A percentile compares a stretch with the other conserved stretches of the same genome.
These are phyloP conservation scores for Paramyrothecium roridum DNA, from an alignment of 2,329 filamentous ascomycete species.

Conservation along the genomic window DNA sequence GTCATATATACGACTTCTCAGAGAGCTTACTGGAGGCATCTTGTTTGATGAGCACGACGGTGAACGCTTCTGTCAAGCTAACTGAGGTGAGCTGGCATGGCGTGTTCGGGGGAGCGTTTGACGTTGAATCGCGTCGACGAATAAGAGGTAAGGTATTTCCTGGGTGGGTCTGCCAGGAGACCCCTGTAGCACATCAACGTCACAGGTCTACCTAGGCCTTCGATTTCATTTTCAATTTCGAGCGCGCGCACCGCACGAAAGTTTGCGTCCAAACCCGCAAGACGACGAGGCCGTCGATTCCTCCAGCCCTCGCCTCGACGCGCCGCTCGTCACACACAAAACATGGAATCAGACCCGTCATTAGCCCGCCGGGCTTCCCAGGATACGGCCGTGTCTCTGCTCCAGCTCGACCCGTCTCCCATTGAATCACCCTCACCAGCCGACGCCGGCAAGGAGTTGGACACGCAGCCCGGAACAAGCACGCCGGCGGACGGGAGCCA, in stretches of 20 bases:
- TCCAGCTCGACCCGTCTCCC: slow-evolving; percentile 78
- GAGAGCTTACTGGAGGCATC: slow-evolving; percentile 55
- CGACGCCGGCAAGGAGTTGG: slow-evolving; percentile 43
- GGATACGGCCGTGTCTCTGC: slow-evolving; percentile 54
- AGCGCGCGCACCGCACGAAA: background rate
- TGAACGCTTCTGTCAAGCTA: too few species aligned
- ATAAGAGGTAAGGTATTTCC: background rate
- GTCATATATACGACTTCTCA: slow-evolving; percentile 1
- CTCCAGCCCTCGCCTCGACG: background rate
- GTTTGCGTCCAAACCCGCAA: too few species aligned
- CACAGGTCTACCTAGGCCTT: background rate
- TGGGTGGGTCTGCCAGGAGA: slow-evolving; percentile 3
- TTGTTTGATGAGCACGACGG: slow-evolving; percentile 8
- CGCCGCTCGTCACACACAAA: background rate
- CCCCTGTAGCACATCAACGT: background rate
- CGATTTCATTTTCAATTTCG: background rate
- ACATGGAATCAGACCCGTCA: slow-evolving; percentile 18
- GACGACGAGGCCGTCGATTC: background rate
- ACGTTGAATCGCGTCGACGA: background rate
- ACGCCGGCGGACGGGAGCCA: slow-evolving; percentile 33
- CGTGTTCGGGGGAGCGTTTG: background rate
- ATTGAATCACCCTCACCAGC: slow-evolving; percentile 56
- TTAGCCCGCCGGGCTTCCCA: slow-evolving; percentile 17
- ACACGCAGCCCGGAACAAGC: slow-evolving; percentile 14
- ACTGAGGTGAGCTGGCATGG: too few species aligned